phyloP scores from a whole-genome alignment of 2,329 filamentous ascomycete genomes.

The Chrysosporium keratinophilum region DNA sequence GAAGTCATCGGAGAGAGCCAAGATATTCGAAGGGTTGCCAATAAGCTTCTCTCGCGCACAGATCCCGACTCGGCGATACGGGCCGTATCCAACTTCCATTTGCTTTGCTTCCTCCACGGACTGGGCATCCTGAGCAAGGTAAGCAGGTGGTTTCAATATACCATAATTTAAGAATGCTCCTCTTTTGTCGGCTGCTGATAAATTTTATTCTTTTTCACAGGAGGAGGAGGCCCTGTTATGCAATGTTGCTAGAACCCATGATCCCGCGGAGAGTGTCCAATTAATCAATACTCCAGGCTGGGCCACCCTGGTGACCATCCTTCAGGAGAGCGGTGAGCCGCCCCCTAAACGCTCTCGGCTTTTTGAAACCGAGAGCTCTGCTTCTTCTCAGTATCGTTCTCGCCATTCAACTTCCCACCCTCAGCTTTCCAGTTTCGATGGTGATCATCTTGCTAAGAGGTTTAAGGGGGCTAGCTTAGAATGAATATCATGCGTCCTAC shows the following conservation, averaged over 20 bases:
- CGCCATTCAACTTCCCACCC: background rate
- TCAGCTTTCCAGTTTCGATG: slow-evolving; percentile 32
- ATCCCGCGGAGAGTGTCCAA: slow-evolving; percentile 69
- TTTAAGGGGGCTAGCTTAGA: slow-evolving; percentile 52
- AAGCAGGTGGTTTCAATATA: slow-evolving; percentile 15
- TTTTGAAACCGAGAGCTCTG: slow-evolving; percentile 31
- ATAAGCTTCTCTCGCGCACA: slow-evolving; percentile 57
- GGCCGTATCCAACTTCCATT: slow-evolving; percentile 82
- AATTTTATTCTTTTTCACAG: slow-evolving; percentile 40
- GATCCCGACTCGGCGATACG: slow-evolving; percentile 53
- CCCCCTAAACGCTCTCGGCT: slow-evolving; percentile 59
- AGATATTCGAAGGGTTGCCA: slow-evolving; percentile 58
- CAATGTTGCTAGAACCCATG: slow-evolving; percentile 70
- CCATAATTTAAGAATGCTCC: background rate
- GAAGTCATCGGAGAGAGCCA: slow-evolving; percentile 77
- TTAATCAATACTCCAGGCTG: slow-evolving; percentile 81
- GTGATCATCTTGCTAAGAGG: slow-evolving; percentile 54
- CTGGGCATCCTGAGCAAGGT: slow-evolving; percentile 81
- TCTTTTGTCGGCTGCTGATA: slow-evolving; percentile 17
- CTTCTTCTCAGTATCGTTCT: slow-evolving; percentile 19
- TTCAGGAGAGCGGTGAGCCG: slow-evolving; percentile 96
- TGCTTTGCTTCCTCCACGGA: slow-evolving; percentile 74
- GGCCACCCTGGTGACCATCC: slow-evolving; percentile 85
- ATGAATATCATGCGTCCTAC: slow-evolving; percentile 20
- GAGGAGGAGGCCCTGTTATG: slow-evolving; percentile 81